Evolutionary conservation across 2,329 filamentous ascomycete species (phyloP).

Genomic region (Fusarium sp.): DNA sequence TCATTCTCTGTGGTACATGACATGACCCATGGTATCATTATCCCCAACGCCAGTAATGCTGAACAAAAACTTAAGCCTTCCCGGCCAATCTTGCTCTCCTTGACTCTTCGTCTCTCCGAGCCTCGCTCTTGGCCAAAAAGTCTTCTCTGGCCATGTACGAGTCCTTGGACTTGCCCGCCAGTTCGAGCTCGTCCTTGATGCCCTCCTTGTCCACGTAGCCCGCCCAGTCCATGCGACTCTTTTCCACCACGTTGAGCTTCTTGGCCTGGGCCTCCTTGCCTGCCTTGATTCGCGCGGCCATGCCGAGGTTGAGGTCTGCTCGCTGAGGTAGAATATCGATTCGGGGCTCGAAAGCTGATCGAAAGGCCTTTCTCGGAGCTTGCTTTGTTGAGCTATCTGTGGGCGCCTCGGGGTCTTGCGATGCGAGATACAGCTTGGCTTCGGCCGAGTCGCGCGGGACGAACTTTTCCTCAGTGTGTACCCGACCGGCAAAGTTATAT

Average conservation of each 20-base stretch:
- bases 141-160: conserved; percentile 72
- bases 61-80: conserved; percentile 33
- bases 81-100: conserved; percentile 64
- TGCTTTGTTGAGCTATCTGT: conserved; percentile 54
- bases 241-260: conserved; percentile 78
- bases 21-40: conserved; percentile 44
- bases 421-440: conserved; percentile 72
- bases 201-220: conserved; percentile 78
- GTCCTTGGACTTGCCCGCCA: conserved; percentile 73
- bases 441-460: conserved; percentile 75
- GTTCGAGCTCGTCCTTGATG: conserved; percentile 75
- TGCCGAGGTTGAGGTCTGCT: conserved; percentile 69
- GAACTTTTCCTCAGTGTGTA: conserved; percentile 78
- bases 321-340: conserved; percentile 58
- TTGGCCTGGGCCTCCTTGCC: conserved; percentile 65
- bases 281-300: conserved; percentile 61
- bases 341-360: conserved; percentile 72
- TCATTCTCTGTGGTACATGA: background rate
- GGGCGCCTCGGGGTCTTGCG: conserved; percentile 50
- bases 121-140: conserved; percentile 74
- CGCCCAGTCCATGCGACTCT: conserved; percentile 80
- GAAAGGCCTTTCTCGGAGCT: conserved; percentile 66
- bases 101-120: conserved; percentile 70
- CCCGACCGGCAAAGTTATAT: conserved; percentile 80
- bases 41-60: conserved; percentile 34